phyloP scores from a whole-genome alignment of 441 rosid species.

The Populus trichocarpa region DNA sequence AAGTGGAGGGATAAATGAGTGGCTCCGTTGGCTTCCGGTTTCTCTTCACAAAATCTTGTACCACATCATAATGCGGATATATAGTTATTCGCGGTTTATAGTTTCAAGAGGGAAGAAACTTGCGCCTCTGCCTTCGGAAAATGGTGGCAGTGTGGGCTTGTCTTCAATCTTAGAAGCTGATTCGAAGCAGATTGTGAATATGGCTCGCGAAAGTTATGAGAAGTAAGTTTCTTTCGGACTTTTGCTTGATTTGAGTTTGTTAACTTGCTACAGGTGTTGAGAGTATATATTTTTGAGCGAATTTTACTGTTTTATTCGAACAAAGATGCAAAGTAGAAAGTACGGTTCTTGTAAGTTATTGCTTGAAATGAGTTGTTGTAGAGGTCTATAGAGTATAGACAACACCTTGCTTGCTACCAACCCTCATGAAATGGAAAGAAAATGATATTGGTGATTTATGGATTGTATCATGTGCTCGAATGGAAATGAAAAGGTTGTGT shows the following conservation, averaged over 20 bases:
- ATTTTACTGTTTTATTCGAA: not conserved
- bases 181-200: constrained; percentile 62
- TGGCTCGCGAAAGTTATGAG: constrained; percentile 72
- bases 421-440: not conserved
- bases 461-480: not conserved
- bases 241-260: not conserved
- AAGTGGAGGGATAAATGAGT: constrained; percentile 83
- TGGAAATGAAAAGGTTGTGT: not conserved
- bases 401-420: not conserved
- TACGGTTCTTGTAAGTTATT: not conserved
- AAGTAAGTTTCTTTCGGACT: constrained; percentile 41
- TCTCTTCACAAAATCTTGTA: constrained; percentile 68
- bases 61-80: constrained; percentile 47
- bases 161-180: constrained; percentile 73
- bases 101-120: constrained; percentile 34
- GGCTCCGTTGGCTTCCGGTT: constrained; percentile 92
- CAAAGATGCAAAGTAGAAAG: not conserved
- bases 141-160: constrained; percentile 58
- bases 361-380: not conserved
- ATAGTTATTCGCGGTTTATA: constrained; percentile 43
- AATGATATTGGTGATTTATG: not conserved
- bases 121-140: constrained; percentile 32
- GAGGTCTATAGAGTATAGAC: not conserved
- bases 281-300: not conserved
- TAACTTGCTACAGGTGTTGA: not conserved